These are phyloP conservation scores for Syzygium oleosum DNA, from an alignment of 345 rosid species.

Conservation along the genomic window DNA sequence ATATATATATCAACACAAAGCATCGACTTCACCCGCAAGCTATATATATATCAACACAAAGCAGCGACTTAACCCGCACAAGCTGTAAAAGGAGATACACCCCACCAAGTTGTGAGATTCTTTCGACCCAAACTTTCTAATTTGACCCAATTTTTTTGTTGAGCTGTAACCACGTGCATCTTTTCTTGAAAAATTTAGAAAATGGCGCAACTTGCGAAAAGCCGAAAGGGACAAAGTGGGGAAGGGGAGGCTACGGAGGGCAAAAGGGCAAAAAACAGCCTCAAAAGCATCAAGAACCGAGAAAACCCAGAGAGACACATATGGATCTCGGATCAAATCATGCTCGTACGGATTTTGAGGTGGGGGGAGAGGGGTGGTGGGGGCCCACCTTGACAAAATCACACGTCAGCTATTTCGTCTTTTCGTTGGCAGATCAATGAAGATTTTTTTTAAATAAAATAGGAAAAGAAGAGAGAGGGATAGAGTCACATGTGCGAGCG, in stretches of 20 bases:
- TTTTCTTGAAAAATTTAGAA: neutral
- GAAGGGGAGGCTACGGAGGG: neutral
- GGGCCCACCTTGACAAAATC: neutral
- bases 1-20: neutral
- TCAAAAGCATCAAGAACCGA: neutral
- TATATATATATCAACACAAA: neutral
- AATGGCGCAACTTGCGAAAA: neutral
- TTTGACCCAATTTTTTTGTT: neutral
- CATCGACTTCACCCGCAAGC: neutral
- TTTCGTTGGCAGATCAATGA: neutral
- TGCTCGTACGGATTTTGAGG: conserved; percentile 13
- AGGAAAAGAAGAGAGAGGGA: neutral
- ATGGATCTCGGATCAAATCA: conserved; percentile 11
- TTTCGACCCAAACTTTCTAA: neutral
- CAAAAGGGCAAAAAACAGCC: neutral
- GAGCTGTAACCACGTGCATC: neutral
- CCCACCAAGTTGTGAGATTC: neutral
- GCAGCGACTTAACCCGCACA: neutral
- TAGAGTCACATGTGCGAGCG: conserved; percentile 3
- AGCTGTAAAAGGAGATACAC: neutral
- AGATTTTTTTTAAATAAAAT: neutral
- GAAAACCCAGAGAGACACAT: neutral
- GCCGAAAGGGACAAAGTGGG: neutral
- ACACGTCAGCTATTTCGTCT: conserved; percentile 18
- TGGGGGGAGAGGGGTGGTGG: neutral